Conservation (phyloP, 306 rosid genomes). For the Trichosanthes cucumerina region DNA sequence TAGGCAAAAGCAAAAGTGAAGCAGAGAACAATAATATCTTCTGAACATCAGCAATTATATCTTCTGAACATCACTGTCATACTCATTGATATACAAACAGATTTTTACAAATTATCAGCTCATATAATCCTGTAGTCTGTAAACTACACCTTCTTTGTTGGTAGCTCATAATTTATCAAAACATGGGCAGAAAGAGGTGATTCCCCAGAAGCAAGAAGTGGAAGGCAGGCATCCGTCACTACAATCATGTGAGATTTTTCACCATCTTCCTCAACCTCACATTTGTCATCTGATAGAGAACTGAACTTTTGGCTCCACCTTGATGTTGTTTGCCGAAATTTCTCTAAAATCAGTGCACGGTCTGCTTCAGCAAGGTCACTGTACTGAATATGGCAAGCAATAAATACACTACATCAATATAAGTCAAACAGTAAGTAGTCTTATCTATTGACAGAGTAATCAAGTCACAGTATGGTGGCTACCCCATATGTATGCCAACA, state of each 20-base stretch:
- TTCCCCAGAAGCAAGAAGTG: conserved; percentile 73
- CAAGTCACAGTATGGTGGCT: not conserved
- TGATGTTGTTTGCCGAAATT: conserved; percentile 38
- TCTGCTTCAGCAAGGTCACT: conserved; percentile 86
- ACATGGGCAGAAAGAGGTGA: conserved; percentile 49
- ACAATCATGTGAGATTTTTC: conserved; percentile 65
- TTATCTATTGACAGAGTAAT: not conserved
- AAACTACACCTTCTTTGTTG: conserved; percentile 55
- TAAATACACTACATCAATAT: conserved; percentile 6
- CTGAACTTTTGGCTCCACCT: conserved; percentile 45
- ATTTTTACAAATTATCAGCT: not conserved
- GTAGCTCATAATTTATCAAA: conserved; percentile 75
- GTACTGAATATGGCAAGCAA: conserved; percentile 40
- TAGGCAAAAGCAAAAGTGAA: not conserved
- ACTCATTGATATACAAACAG: not conserved
- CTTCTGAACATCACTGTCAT: not conserved
- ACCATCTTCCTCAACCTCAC: conserved; percentile 36
- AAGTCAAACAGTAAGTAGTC: not conserved
- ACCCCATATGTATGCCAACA: not conserved
- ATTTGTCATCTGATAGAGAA: conserved; percentile 32
- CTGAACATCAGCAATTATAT: not conserved
- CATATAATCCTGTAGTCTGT: not conserved
- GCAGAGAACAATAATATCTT: not conserved
- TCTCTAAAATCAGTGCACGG: conserved; percentile 49
- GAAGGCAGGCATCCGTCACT: conserved; percentile 84